Evolutionary conservation across 31 red algal genomes (phyloP), one percentile per base, ranked within the genome.

Genomic region (Endocladia muricata): DNA sequence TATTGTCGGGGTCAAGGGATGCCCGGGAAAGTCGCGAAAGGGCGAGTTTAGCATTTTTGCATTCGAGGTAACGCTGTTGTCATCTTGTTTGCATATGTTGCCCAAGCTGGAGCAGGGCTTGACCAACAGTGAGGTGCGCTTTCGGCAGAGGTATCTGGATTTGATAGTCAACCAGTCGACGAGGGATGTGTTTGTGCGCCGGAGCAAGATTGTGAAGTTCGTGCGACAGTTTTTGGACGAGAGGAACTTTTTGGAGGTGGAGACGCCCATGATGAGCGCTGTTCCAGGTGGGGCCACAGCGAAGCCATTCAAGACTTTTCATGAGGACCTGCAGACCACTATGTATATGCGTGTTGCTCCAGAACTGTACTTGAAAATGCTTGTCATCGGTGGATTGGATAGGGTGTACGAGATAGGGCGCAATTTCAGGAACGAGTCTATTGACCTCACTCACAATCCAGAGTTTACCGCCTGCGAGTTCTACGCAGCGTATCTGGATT

Each of bases 391-490:
- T 62, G 97, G 97, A 11, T 69, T 99, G 62, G 89, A 95, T 39
- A 57, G 93, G 36, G 92, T 99, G 6, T 99, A 95, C 77, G 97
- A 99, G 68, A 89, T 99, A 32, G 92, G 92, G 22, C 79, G 87
- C 31, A 93, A 95, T 62, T 99, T 99, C 56, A 65, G 97, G 31
- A 99, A 99, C 68, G 97, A 99, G 77, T 85, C 84, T 36, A 93
- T 99, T 47, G 93, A 95, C 66, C 79, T 85, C 36, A 95, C 93
- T 30, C 97, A 99, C 70, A 99, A 99, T 64, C 92, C 97, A 52
- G 97, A 99, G 79, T 99, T 99, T 56, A 99, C 97, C n/a, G 85
- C 88, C 21, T 95, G 88, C 65, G 97, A 99, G 55, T 95, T 95
- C 51, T 99, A 99, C 63, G 92, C 88, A 33, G 92, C 97, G 37